Conservation (phyloP, 768 basidiomycete species). For the Terana coerulea region DNA sequence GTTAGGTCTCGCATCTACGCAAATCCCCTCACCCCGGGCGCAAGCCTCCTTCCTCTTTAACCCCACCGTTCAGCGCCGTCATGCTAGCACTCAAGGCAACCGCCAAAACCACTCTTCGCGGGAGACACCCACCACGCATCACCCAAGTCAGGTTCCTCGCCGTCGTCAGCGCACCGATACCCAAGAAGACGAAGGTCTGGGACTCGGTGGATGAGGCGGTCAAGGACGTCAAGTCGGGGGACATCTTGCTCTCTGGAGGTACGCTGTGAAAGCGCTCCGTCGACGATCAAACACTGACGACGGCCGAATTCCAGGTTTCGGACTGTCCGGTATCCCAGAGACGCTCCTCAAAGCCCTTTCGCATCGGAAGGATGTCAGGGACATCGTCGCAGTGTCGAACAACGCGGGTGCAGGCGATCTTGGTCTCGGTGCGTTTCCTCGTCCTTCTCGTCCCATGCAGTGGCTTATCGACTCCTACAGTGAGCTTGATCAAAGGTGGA, state of each 20-base stretch:
- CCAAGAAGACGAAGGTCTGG: constrained; percentile 61
- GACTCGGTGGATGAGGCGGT: constrained; percentile 75
- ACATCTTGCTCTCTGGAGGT: constrained; percentile 79
- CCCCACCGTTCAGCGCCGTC: not conserved
- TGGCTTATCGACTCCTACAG: constrained; percentile 23
- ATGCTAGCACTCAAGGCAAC: constrained; percentile 16
- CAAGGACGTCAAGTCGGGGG: constrained; percentile 75
- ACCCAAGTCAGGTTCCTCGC: constrained; percentile 21
- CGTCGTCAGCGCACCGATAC: constrained; percentile 27
- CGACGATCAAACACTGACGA: too few species aligned
- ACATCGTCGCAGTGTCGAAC: constrained; percentile 80
- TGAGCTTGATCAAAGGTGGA: constrained; percentile 62
- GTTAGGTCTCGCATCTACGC: not conserved
- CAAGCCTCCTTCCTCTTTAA: constrained; percentile 8
- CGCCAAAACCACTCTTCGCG: constrained; percentile 14
- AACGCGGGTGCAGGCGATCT: constrained; percentile 71
- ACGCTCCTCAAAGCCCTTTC: constrained; percentile 76
- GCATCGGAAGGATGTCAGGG: constrained; percentile 63
- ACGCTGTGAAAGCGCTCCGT: constrained; percentile 25
- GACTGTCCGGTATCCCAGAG: constrained; percentile 86
- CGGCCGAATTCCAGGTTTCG: constrained; percentile 68
- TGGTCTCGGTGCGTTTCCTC: constrained; percentile 52
- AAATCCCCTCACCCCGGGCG: not conserved
- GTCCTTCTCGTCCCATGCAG: not conserved
- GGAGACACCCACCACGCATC: constrained; percentile 12